Evolutionary conservation across 305 asterid species (phyloP).

Genomic region (Fraxinus dipetala): DNA sequence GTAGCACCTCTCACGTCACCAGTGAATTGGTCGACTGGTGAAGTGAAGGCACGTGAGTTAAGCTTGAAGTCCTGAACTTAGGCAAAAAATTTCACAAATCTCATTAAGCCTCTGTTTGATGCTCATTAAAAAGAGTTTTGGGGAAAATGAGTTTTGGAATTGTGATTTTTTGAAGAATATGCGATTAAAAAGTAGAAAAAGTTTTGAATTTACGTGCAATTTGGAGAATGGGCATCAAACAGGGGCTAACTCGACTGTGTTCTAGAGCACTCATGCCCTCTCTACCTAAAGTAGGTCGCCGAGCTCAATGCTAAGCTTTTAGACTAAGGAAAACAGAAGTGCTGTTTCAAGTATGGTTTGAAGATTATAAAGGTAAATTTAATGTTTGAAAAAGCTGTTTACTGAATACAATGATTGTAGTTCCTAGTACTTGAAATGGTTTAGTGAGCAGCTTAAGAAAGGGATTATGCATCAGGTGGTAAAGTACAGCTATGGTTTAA

Average conservation of each 20-base stretch:
- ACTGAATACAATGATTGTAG: not conserved
- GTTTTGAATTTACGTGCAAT: too few species aligned
- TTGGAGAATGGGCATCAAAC: too few species aligned
- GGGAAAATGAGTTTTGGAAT: too few species aligned
- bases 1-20: not conserved
- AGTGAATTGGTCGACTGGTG: not conserved
- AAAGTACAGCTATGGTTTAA: not conserved
- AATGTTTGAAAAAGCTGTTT: not conserved
- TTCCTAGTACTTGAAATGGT: not conserved
- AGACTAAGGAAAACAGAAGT: not conserved
- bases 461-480: not conserved
- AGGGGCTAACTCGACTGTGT: too few species aligned
- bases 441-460: too few species aligned
- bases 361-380: not conserved
- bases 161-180: too few species aligned
- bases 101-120: too few species aligned
- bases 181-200: too few species aligned
- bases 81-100: not conserved
- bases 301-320: not conserved
- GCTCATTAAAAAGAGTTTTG: too few species aligned
- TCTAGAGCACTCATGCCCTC: not conserved
- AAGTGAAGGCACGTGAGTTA: not conserved
- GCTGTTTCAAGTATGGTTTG: not conserved
- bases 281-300: not conserved
- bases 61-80: not conserved